These are phyloP conservation scores for Sporothrix variecibatus DNA, from an alignment of 2,329 filamentous ascomycete species.

Conservation along the genomic window DNA sequence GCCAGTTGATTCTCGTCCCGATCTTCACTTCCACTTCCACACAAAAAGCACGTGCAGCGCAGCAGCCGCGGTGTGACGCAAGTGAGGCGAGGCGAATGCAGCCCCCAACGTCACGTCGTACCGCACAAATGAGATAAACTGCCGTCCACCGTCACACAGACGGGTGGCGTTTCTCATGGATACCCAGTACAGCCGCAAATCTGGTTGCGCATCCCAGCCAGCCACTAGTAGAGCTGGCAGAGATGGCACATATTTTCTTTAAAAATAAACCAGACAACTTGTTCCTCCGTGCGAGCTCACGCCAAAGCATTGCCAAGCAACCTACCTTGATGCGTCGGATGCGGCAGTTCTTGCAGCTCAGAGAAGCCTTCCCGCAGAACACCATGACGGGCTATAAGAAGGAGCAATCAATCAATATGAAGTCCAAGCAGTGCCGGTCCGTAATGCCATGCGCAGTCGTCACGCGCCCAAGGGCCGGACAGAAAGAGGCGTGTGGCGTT, in stretches of 20 bases:
- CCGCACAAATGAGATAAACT: background rate
- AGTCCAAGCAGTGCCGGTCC: background rate
- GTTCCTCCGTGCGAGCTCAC: background rate
- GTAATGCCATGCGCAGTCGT: background rate
- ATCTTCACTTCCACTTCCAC: background rate
- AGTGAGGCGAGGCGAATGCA: background rate
- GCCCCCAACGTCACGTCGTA: background rate
- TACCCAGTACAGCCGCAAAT: background rate
- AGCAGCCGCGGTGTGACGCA: background rate
- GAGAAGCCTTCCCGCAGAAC: constrained; percentile 59
- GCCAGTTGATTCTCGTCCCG: background rate
- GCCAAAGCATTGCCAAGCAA: constrained; percentile 16
- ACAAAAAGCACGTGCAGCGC: background rate
- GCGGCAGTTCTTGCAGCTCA: constrained; percentile 57
- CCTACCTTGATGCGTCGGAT: constrained; percentile 58
- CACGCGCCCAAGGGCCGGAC: background rate
- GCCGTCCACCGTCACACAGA: background rate
- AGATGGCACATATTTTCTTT: too few species aligned
- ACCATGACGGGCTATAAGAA: constrained; percentile 46
- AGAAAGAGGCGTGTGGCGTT: background rate
- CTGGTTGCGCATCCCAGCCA: background rate
- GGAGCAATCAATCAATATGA: background rate
- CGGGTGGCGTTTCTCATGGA: background rate
- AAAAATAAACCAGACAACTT: background rate
- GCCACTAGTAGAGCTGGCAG: background rate